Percentiles rank a stretch among this genome's conserved stretches.
Conservation (phyloP, 2,329 filamentous ascomycete genomes). For the Fusarium praegraminearum region DNA sequence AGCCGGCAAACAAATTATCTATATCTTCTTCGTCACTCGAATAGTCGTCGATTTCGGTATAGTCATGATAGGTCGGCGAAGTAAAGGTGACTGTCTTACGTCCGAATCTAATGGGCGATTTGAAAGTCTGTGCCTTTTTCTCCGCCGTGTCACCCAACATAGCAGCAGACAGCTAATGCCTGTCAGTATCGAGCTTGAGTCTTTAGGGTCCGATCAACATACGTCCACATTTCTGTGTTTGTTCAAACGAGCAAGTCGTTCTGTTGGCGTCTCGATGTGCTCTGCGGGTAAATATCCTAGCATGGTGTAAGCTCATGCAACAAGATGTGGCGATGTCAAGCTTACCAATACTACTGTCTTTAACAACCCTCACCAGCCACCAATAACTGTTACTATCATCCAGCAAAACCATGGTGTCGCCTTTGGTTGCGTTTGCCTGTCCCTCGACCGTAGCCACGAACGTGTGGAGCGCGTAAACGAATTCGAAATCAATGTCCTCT, state of each 20-base stretch:
- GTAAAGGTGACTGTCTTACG: constrained; percentile 89
- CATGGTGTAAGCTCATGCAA: constrained; percentile 39
- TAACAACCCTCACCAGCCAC: constrained; percentile 98
- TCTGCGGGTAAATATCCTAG: constrained; percentile 94
- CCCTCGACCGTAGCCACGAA: constrained; percentile 98
- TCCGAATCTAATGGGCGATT: constrained; percentile 81
- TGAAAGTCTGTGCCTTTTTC: constrained; percentile 85
- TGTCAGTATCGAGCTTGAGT: constrained; percentile 14
- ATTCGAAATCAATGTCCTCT: constrained; percentile 99
- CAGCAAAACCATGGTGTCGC: constrained; percentile 97
- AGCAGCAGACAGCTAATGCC: constrained; percentile 66
- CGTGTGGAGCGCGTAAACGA: constrained; percentile 97
- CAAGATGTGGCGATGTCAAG: neutral
- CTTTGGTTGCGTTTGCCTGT: constrained; percentile 97
- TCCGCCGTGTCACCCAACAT: constrained; percentile 75
- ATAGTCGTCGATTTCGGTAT: constrained; percentile 88
- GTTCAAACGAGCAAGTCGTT: constrained; percentile 91
- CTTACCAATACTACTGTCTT: constrained; percentile 91
- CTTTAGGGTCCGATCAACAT: constrained; percentile 53
- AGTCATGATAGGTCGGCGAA: constrained; percentile 87
- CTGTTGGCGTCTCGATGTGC: constrained; percentile 97
- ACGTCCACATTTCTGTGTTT: constrained; percentile 99
- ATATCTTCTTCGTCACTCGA: constrained; percentile 77
- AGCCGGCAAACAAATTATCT: constrained; percentile 58
- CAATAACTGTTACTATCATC: constrained; percentile 99